Evolutionary conservation across 2,329 filamentous ascomycete genomes (phyloP).

Genomic region (Botryotinia narcissicola): DNA sequence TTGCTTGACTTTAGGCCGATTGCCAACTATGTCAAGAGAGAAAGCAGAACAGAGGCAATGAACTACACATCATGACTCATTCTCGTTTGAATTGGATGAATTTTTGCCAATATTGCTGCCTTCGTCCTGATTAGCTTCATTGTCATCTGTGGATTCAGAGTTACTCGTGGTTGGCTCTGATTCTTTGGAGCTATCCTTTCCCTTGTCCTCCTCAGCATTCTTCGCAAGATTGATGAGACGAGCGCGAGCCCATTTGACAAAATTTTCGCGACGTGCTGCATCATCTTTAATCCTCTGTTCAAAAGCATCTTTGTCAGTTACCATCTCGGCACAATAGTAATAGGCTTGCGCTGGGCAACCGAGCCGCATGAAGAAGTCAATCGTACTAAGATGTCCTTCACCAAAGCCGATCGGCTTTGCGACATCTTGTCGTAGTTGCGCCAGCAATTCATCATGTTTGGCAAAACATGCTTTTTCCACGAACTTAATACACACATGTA

Average conservation of each 20-base stretch:
- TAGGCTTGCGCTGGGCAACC: constrained; percentile 1
- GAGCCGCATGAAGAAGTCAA: constrained; percentile 1
- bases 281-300: background rate
- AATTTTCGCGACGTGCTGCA: background rate
- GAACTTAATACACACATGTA: constrained; percentile 24
- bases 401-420: background rate
- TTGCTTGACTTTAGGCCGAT: background rate
- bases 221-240: background rate
- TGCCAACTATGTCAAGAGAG: background rate
- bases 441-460: background rate
- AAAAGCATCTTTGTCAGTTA: background rate
- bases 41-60: background rate
- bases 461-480: constrained; percentile 11
- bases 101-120: background rate
- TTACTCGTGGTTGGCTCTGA: background rate
- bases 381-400: background rate
- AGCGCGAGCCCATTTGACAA: background rate
- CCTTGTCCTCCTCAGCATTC: background rate
- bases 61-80: background rate
- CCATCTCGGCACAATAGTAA: background rate
- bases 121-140: background rate
- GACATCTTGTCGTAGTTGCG: background rate
- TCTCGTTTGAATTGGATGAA: background rate
- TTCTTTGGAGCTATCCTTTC: background rate
- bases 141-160: background rate